Evolutionary conservation across 2,329 filamentous ascomycete genomes (phyloP).

Genomic region (Alternaria burnsii): DNA sequence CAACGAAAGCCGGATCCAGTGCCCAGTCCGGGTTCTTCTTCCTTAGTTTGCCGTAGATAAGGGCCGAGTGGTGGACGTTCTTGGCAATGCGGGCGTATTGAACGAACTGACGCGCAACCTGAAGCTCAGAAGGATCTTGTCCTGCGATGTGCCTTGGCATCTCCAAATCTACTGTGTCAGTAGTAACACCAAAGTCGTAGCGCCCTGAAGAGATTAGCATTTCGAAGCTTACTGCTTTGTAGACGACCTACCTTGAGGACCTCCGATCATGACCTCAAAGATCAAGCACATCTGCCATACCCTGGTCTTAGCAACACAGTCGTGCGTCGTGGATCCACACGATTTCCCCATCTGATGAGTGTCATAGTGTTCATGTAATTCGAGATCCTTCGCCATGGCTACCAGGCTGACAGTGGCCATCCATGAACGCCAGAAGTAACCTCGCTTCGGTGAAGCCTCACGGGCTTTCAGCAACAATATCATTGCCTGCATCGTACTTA

Average conservation of each 20-base stretch:
- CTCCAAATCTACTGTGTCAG: constrained; percentile 78
- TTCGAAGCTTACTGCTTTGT: neutral
- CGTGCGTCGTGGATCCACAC: constrained; percentile 74
- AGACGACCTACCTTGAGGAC: constrained; percentile 76
- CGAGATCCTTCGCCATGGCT: constrained; percentile 91
- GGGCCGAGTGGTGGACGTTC: constrained; percentile 80
- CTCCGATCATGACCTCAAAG: constrained; percentile 91
- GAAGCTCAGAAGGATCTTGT: constrained; percentile 76
- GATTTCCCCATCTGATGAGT: constrained; percentile 75
- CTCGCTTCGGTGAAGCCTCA: constrained; percentile 89
- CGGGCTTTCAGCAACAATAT: constrained; percentile 88
- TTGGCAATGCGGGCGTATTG: constrained; percentile 81
- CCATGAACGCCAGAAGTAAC: constrained; percentile 98
- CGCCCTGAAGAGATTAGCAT: constrained; percentile 59
- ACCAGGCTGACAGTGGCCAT: constrained; percentile 93
- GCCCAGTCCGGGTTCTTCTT: constrained; percentile 85
- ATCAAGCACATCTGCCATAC: constrained; percentile 90
- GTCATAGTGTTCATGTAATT: constrained; percentile 85
- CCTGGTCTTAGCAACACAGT: constrained; percentile 84
- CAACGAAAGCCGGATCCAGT: constrained; percentile 81
- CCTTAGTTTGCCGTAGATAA: constrained; percentile 76
- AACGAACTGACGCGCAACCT: constrained; percentile 82
- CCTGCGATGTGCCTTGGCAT: constrained; percentile 70
- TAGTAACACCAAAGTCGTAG: constrained; percentile 77
- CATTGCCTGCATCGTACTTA: constrained; percentile 91